Evolutionary conservation across 2,329 filamentous ascomycete species (phyloP), one percentile per base, ranked within the genome.

Genomic region (Aureobasidium subglaciale): DNA sequence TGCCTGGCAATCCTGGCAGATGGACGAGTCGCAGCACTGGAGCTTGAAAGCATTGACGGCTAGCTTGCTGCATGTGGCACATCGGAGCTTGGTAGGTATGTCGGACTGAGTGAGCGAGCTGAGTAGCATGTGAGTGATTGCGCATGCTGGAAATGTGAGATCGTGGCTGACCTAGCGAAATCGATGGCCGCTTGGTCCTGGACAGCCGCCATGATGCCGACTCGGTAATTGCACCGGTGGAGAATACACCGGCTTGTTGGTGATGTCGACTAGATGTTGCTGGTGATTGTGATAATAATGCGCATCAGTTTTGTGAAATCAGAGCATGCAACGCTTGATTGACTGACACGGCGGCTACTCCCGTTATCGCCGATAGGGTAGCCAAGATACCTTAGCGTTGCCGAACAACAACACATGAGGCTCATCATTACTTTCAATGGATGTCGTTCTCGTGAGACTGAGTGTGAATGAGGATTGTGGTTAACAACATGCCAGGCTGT

Each of bases 81-180:
- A 99, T 72, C 91, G 87, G 61, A 99, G 81, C 78, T 96, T 96
- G 66, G 91, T 90, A n/a, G 93, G 93, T 57, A 96, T 90, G 60
- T 93, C 89, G 64, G 92, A 88, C 61, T 87, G 82, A 18, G 83
- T 76, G 58, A 96, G 78, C 48, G 87, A 86, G 70, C 90, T 95
- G 67, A 24, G 34, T 10, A 42, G 52, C 29, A 32, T 30, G 57
- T 62, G 41, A 61, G 58, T 37, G 58, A 35, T 38, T 37, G 30
- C n/a, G 27, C 20, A 35, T 22, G 37, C 15, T 54, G 15, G 7
- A 11, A 25, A 16, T 18, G n/a, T 29, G 32, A 10, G 18, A 29
- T 1, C 9, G 16, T 10, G 9, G 20, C 38, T 46, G 60, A 67
- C 66, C 62, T 64, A 10, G 65, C 65, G 27, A 67, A 49, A 43